Conservation (phyloP, 495 filamentous ascomycete species). For the Cercophora sp. region DNA sequence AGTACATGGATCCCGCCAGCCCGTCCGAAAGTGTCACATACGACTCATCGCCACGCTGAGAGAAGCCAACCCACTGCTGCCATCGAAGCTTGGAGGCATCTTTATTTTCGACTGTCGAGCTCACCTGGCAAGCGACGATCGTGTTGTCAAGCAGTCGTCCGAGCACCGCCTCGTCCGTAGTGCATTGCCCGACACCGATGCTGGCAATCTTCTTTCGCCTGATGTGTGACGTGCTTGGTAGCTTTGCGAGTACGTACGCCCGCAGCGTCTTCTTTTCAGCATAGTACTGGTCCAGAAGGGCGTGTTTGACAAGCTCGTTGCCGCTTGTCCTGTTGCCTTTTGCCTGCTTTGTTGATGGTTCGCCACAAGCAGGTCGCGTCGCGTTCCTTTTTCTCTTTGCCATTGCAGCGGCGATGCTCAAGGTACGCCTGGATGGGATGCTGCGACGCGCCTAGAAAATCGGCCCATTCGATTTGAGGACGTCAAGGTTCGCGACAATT, state of each 20-base stretch:
- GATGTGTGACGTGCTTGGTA: slow-evolving; percentile 42
- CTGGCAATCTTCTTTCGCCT: slow-evolving; percentile 43
- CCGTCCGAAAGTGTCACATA: slow-evolving; percentile 49
- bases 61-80: slow-evolving; percentile 62
- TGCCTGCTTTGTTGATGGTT: too few relatives aligned
- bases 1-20: slow-evolving; percentile 34
- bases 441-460: background rate
- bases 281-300: slow-evolving; percentile 74
- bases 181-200: slow-evolving; percentile 29
- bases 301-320: slow-evolving; percentile 44
- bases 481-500: background rate
- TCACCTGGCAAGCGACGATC: slow-evolving; percentile 51
- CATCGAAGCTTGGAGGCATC: slow-evolving; percentile 39
- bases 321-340: background rate
- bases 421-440: background rate
- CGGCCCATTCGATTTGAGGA: slow-evolving; percentile 7
- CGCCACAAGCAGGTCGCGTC: too few relatives aligned
- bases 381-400: slow-evolving; percentile 3
- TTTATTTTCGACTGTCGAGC: slow-evolving; percentile 12
- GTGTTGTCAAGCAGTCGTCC: slow-evolving; percentile 62
- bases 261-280: slow-evolving; percentile 62
- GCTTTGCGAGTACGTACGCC: slow-evolving; percentile 58
- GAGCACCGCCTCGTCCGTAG: slow-evolving; percentile 40
- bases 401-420: slow-evolving; percentile 1
- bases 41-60: slow-evolving; percentile 55